phyloP scores from a whole-genome alignment of 2,329 filamentous ascomycete species.

The Coniochaeta sp. region DNA sequence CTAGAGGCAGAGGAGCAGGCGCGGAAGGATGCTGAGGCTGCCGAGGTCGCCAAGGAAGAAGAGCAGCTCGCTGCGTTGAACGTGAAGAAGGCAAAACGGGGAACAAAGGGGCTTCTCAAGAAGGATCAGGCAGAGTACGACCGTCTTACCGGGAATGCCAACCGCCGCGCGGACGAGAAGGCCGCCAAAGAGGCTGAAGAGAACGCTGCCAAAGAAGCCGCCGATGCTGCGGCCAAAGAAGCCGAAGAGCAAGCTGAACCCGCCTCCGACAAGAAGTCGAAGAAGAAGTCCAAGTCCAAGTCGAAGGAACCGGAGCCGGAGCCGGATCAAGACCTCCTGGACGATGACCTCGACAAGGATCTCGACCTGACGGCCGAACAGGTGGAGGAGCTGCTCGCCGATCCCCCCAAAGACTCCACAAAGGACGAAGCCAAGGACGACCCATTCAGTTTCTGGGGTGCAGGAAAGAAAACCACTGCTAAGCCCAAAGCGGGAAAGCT shows the following conservation, averaged over 20 bases:
- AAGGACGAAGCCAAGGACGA: slow-evolving; percentile 19
- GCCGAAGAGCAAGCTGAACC: slow-evolving; percentile 15
- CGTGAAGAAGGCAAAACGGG: slow-evolving; percentile 36
- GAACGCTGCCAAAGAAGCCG: slow-evolving; percentile 7
- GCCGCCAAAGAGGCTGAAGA: slow-evolving; percentile 14
- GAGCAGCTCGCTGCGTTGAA: slow-evolving; percentile 32
- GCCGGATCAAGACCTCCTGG: slow-evolving; percentile 12
- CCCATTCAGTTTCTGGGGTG: slow-evolving; percentile 52
- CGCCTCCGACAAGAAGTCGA: slow-evolving; percentile 28
- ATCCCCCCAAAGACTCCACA: slow-evolving; percentile 10
- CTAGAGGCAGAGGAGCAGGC: slow-evolving; percentile 17
- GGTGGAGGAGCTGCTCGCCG: slow-evolving; percentile 32
- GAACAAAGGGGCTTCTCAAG: slow-evolving; percentile 30
- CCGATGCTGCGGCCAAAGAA: slow-evolving; percentile 16
- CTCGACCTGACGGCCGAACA: slow-evolving; percentile 32
- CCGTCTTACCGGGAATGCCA: slow-evolving; percentile 24
- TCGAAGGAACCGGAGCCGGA: slow-evolving; percentile 15
- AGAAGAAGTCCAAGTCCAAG: slow-evolving; percentile 25
- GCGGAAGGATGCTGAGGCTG: slow-evolving; percentile 12
- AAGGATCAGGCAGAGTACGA: slow-evolving; percentile 38
- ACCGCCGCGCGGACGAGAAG: slow-evolving; percentile 19
- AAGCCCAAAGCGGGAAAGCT: slow-evolving; percentile 13
- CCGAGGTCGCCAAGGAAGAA: slow-evolving; percentile 19
- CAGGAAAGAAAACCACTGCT: slow-evolving; percentile 31
- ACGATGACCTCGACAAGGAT: slow-evolving; percentile 20